These are phyloP conservation scores for Aspergillus sclerotialis DNA, from an alignment of 2,329 filamentous ascomycete species.

Conservation along the genomic window DNA sequence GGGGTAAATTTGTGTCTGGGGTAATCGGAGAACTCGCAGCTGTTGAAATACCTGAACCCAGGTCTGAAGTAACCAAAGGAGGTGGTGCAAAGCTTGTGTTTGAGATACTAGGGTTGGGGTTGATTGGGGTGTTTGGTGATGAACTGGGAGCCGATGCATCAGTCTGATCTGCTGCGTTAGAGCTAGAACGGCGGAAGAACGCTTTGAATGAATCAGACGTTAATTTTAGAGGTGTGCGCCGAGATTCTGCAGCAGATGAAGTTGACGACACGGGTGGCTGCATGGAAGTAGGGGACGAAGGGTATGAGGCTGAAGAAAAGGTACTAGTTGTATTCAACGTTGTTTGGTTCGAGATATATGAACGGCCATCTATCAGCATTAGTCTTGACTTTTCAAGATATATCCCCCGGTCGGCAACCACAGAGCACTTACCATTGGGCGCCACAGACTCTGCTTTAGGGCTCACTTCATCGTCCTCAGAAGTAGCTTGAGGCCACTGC, in stretches of 20 bases:
- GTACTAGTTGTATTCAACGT: not conserved
- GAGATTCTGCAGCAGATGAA: not conserved
- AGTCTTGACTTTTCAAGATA: too few relatives aligned
- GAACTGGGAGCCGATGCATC: not conserved
- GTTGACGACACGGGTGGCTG: not conserved
- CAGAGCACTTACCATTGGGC: too few relatives aligned
- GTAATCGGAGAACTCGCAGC: not conserved
- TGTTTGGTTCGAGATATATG: not conserved
- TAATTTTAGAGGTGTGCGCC: not conserved
- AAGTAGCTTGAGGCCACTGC: too few relatives aligned
- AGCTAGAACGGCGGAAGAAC: too few relatives aligned
- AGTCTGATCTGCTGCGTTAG: not conserved
- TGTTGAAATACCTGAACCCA: not conserved
- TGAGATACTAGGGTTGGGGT: too few relatives aligned
- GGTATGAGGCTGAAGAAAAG: not conserved
- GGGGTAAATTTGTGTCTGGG: not conserved
- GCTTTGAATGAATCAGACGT: not conserved
- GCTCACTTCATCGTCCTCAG: too few relatives aligned
- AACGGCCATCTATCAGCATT: too few relatives aligned
- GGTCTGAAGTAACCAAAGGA: not conserved
- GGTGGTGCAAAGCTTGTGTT: too few relatives aligned
- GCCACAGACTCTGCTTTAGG: too few relatives aligned
- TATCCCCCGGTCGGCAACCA: too few relatives aligned
- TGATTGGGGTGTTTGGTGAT: not conserved
- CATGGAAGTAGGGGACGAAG: not conserved